Conservation (phyloP, 441 rosid genomes). For the Adansonia grandidieri region DNA sequence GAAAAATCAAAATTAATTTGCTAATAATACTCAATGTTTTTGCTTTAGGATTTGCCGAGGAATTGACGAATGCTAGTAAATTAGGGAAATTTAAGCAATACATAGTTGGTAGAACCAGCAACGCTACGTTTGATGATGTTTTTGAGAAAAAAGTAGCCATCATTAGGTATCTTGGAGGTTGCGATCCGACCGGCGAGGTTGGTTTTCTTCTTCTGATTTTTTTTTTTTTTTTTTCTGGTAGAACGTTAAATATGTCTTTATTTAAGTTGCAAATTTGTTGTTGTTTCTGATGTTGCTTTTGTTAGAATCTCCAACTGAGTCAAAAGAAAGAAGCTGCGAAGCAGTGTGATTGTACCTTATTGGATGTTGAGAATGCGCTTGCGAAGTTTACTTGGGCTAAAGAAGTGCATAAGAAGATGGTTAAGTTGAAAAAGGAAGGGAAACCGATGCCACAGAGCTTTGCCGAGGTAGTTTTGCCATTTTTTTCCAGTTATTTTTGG, state of each 20-base stretch:
- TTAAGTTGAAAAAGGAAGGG: slow-evolving; percentile 75
- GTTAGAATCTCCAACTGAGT: slow-evolving; percentile 69
- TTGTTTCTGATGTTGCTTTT: neutral
- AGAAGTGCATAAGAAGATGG: slow-evolving; percentile 71
- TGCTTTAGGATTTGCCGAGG: slow-evolving; percentile 71
- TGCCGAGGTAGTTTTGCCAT: slow-evolving; percentile 61
- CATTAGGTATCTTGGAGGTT: slow-evolving; percentile 68
- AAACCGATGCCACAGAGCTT: slow-evolving; percentile 81
- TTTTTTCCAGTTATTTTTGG: neutral
- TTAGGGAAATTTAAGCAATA: slow-evolving; percentile 76
- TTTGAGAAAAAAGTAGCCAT: slow-evolving; percentile 85
- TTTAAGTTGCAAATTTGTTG: neutral
- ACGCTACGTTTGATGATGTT: slow-evolving; percentile 75
- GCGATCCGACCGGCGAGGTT: slow-evolving; percentile 88
- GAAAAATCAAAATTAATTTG: neutral
- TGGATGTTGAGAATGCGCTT: slow-evolving; percentile 83
- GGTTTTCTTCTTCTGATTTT: slow-evolving; percentile 25
- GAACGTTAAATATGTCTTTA: neutral
- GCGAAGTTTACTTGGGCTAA: slow-evolving; percentile 89
- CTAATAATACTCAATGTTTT: neutral
- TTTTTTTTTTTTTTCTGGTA: neutral
- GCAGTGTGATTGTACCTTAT: slow-evolving; percentile 71
- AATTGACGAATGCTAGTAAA: slow-evolving; percentile 67
- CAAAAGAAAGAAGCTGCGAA: slow-evolving; percentile 88
- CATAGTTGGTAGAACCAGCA: slow-evolving; percentile 86